Evolutionary conservation across 2,329 filamentous ascomycete genomes (phyloP).

Genomic region (Fusarium chuoi): DNA sequence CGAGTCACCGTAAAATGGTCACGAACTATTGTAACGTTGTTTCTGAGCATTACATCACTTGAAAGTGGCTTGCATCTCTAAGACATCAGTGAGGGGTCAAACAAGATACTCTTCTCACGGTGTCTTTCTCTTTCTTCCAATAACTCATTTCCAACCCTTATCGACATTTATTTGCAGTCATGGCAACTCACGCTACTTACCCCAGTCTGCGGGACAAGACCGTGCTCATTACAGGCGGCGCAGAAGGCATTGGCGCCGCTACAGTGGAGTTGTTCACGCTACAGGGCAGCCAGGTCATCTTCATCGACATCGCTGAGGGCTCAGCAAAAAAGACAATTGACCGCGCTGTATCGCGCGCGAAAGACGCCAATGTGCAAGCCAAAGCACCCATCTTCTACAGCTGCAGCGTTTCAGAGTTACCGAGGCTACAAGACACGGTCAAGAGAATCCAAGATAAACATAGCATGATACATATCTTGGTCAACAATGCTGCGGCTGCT

Average conservation of each 20-base stretch:
- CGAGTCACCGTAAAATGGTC: background rate
- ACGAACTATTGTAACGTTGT: background rate
- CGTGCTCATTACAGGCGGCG: conserved; percentile 58
- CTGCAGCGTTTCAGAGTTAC: conserved; percentile 56
- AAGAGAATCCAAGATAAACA: conserved; percentile 45
- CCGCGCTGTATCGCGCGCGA: conserved; percentile 19
- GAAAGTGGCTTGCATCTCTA: background rate
- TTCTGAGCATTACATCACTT: background rate
- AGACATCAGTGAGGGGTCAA: background rate
- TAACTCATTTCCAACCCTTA: background rate
- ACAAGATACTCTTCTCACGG: rapidly evolving
- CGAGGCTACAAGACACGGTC: conserved; percentile 48
- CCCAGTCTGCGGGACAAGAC: conserved; percentile 54
- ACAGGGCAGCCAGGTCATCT: conserved; percentile 57
- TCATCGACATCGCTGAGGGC: conserved; percentile 54
- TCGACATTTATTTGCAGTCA: background rate
- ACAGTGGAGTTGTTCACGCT: conserved; percentile 56
- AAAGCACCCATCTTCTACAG: conserved; percentile 51
- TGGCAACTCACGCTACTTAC: conserved; percentile 49
- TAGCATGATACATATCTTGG: conserved; percentile 73
- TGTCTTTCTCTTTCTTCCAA: too few relatives aligned
- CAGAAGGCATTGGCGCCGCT: conserved; percentile 58
- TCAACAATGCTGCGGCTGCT: conserved; percentile 80
- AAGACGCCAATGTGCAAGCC: conserved; percentile 15
- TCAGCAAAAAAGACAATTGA: conserved; percentile 44